These are phyloP conservation scores for Elaeagnus macrophylla DNA, from an alignment of 306 rosid species.

Conservation along the genomic window DNA sequence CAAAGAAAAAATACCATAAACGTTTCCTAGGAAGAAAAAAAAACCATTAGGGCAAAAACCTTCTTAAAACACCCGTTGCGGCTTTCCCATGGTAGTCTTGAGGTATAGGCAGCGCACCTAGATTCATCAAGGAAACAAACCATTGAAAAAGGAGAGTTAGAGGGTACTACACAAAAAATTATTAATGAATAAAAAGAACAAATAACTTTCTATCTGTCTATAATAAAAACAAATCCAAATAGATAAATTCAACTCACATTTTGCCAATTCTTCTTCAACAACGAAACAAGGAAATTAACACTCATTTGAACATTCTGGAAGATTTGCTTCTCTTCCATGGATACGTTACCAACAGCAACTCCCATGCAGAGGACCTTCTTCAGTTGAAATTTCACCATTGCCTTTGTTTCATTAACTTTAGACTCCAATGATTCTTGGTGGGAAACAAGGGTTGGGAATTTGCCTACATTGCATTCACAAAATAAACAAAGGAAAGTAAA, in stretches of 20 bases:
- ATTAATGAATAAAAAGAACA: too few species aligned
- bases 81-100: too few species aligned
- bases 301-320: constrained; percentile 80
- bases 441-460: constrained; percentile 69
- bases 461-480: constrained; percentile 33
- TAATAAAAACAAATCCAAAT: neutral
- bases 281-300: constrained; percentile 75
- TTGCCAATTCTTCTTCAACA: constrained; percentile 84
- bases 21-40: too few species aligned
- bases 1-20: too few species aligned
- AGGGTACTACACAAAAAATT: too few species aligned
- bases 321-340: constrained; percentile 87
- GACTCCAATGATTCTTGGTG: constrained; percentile 84
- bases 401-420: constrained; percentile 75
- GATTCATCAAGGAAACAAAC: too few species aligned
- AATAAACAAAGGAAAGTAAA: neutral
- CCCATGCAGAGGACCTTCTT: constrained; percentile 93
- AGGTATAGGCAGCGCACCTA: too few species aligned
- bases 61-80: too few species aligned
- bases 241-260: constrained; percentile 39
- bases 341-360: constrained; percentile 73
- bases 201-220: too few species aligned
- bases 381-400: constrained; percentile 73
- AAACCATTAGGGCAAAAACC: too few species aligned
- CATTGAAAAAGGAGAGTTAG: too few species aligned